phyloP scores from a whole-genome alignment of 2,329 filamentous ascomycete genomes.

The Seiridium cupressi region DNA sequence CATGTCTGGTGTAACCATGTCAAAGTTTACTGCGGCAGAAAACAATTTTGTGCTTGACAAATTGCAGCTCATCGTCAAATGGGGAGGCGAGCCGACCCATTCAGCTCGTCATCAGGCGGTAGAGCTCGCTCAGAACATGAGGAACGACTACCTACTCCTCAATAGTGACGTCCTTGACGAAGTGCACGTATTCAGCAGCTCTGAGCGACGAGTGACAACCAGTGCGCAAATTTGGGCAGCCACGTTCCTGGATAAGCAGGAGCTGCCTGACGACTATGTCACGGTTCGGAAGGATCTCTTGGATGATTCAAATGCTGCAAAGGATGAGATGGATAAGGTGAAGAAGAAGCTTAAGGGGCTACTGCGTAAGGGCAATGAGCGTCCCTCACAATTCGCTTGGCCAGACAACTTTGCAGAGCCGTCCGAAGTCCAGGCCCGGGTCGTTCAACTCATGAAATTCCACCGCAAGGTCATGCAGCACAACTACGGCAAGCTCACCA shows the following conservation, averaged over 20 bases:
- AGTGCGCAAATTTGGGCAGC: constrained; percentile 95
- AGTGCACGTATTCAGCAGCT: constrained; percentile 93
- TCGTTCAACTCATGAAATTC: constrained; percentile 97
- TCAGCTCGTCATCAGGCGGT: constrained; percentile 95
- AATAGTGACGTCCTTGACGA: constrained; percentile 91
- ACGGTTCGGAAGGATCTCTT: constrained; percentile 89
- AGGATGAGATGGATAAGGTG: constrained; percentile 99
- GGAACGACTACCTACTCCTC: constrained; percentile 89
- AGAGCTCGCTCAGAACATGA: constrained; percentile 92
- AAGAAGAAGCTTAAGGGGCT: constrained; percentile 98
- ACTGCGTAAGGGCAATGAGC: constrained; percentile 86
- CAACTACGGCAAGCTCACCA: constrained; percentile 81
- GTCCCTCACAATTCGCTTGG: constrained; percentile 97
- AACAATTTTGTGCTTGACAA: constrained; percentile 94
- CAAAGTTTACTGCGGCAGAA: constrained; percentile 88
- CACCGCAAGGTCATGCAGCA: constrained; percentile 92
- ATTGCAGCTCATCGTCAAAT: constrained; percentile 95
- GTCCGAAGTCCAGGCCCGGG: constrained; percentile 84
- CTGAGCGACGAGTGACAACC: constrained; percentile 88
- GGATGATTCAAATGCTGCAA: constrained; percentile 96
- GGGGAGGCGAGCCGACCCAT: constrained; percentile 97
- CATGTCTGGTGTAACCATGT: constrained; percentile 85
- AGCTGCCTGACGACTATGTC: constrained; percentile 82
- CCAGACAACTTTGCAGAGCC: constrained; percentile 92
- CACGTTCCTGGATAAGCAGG: constrained; percentile 83